Percentiles rank a stretch among this genome's conserved stretches.
These are phyloP conservation scores for Paracamarosporium sp. DNA, from an alignment of 2,329 filamentous ascomycete genomes.

Conservation along the genomic window DNA sequence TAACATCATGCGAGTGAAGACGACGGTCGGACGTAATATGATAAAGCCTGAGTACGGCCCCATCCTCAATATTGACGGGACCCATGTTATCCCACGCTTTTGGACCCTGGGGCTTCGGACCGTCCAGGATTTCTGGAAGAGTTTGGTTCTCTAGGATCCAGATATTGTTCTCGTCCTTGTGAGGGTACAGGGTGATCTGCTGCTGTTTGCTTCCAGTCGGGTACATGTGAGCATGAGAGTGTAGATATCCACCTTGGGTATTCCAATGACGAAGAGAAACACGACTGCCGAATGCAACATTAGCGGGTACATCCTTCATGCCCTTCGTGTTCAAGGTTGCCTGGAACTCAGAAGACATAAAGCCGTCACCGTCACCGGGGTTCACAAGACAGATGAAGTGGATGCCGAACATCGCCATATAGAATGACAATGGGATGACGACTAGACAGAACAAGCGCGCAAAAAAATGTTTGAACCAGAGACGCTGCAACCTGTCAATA, in stretches of 20 bases:
- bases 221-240: conserved; percentile 98
- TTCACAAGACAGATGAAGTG: conserved; percentile 94
- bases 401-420: conserved; percentile 96
- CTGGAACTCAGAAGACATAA: conserved; percentile 99
- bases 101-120: conserved; percentile 79
- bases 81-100: conserved; percentile 79
- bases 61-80: conserved; percentile 78
- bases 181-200: conserved; percentile 96
- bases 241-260: conserved; percentile 96
- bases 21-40: conserved; percentile 84
- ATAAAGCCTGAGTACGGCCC: conserved; percentile 81
- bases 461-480: conserved; percentile 94
- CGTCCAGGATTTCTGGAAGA: conserved; percentile 79
- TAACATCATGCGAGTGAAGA: conserved; percentile 94
- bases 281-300: conserved; percentile 87
- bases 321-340: conserved; percentile 94
- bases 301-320: conserved; percentile 93
- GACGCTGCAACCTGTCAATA: conserved; percentile 56
- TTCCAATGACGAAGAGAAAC: conserved; percentile 91
- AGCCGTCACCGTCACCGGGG: conserved; percentile 95
- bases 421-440: conserved; percentile 85
- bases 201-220: conserved; percentile 97
- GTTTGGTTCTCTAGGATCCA: conserved; percentile 97
- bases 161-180: conserved; percentile 98
- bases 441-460: conserved; percentile 91